These are phyloP conservation scores for Didymellaceae sp. DNA, from an alignment of 2,329 filamentous ascomycete species.

Conservation along the genomic window DNA sequence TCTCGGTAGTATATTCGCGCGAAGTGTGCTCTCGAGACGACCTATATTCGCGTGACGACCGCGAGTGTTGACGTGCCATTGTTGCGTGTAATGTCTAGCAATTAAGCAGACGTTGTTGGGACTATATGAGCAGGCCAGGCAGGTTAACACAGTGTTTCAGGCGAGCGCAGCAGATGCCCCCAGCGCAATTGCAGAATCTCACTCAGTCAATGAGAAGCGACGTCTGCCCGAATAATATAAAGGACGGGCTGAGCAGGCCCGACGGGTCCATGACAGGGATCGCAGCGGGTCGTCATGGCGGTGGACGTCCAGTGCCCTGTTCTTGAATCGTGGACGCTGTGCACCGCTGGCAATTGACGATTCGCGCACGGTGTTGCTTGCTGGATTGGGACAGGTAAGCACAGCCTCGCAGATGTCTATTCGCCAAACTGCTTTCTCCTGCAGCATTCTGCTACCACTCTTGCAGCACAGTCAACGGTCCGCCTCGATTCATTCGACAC, in stretches of 20 bases:
- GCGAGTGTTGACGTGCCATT: conserved; percentile 28
- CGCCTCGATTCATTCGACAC: conserved; percentile 5
- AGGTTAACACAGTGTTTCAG: conserved; percentile 21
- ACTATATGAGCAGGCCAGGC: not conserved
- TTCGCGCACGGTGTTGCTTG: conserved; percentile 13
- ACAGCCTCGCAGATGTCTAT: conserved; percentile 15
- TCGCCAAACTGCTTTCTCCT: conserved; percentile 8
- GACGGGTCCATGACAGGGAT: conserved; percentile 11
- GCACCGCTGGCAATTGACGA: conserved; percentile 14
- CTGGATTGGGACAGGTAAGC: conserved; percentile 12
- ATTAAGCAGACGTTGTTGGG: not conserved
- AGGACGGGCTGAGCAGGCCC: conserved; percentile 12
- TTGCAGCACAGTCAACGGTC: conserved; percentile 8
- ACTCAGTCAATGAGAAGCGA: conserved; percentile 2
- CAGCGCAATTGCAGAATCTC: conserved; percentile 15
- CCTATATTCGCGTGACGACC: conserved; percentile 20
- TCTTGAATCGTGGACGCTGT: conserved; percentile 21
- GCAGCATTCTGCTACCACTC: conserved; percentile 8
- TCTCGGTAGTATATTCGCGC: conserved; percentile 34
- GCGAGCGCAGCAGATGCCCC: conserved; percentile 17
- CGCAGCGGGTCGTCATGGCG: conserved; percentile 26
- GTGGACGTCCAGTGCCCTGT: conserved; percentile 27
- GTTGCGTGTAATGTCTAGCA: not conserved
- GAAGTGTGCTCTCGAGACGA: conserved; percentile 24
- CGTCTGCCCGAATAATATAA: conserved; percentile 10